Evolutionary conservation across 257 asterid species (phyloP).

Genomic region (Schizonepeta tenuifolia): DNA sequence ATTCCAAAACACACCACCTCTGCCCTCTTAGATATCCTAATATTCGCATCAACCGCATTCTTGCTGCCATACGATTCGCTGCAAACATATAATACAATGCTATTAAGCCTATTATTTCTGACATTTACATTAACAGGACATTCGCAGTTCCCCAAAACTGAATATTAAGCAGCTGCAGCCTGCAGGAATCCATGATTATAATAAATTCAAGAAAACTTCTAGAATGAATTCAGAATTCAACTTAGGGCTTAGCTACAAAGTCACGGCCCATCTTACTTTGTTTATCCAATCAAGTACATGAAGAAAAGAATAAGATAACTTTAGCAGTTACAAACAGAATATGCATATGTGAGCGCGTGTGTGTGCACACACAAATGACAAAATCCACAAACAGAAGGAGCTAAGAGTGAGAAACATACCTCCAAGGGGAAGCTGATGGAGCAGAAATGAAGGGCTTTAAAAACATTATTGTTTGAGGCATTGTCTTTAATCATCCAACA

Average conservation of each 20-base stretch:
- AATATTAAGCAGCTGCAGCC: background rate
- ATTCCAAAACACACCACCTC: constrained; percentile 83
- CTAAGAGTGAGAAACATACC: constrained; percentile 43
- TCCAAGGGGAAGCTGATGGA: constrained; percentile 61
- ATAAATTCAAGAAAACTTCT: background rate
- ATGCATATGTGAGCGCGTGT: background rate
- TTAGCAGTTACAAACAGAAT: too few relatives aligned
- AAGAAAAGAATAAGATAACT: background rate
- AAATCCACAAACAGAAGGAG: constrained; percentile 15
- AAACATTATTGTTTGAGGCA: constrained; percentile 67
- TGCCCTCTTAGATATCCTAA: constrained; percentile 54
- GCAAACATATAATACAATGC: constrained; percentile 33
- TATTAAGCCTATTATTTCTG: background rate
- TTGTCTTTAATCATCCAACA: constrained; percentile 20
- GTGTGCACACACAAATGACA: background rate
- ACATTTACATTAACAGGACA: constrained; percentile 26
- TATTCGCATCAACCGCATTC: constrained; percentile 46
- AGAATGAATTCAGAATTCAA: constrained; percentile 10
- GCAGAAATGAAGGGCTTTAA: constrained; percentile 68
- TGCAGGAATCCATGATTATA: background rate
- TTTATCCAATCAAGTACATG: constrained; percentile 5
- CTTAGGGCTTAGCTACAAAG: background rate
- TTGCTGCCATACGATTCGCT: constrained; percentile 59
- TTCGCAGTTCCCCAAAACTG: background rate
- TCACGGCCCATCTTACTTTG: background rate